Evolutionary conservation across 768 basidiomycete genomes (phyloP).

Genomic region (Suillus tomentosus): DNA sequence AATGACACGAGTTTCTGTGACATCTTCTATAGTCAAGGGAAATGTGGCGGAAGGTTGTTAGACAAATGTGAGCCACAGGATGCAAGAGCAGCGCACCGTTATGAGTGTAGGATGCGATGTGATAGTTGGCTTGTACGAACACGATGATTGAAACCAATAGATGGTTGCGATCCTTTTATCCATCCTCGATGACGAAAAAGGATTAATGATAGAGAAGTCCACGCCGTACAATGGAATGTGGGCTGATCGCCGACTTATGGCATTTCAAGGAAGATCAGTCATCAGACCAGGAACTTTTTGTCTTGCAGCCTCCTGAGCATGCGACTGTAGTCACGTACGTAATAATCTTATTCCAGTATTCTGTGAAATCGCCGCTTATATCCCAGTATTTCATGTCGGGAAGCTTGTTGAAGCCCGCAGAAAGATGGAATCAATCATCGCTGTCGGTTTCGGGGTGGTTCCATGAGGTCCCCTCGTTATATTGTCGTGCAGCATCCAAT

Average conservation of each 20-base stretch:
- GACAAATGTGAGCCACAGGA: neutral
- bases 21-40: neutral
- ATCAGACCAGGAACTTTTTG: no score
- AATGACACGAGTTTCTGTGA: neutral
- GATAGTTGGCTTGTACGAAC: no score
- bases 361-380: no score
- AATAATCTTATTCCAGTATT: no score
- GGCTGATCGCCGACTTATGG: neutral
- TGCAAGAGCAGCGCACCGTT: neutral
- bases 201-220: neutral
- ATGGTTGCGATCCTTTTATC: neutral
- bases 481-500: slow-evolving; percentile 33
- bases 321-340: no score
- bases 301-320: neutral
- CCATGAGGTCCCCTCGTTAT: slow-evolving; percentile 26
- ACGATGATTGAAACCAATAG: no score
- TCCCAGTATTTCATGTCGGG: no score
- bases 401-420: no score
- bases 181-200: neutral
- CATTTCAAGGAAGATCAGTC: neutral
- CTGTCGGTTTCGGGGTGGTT: no score
- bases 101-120: neutral
- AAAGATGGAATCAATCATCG: no score
- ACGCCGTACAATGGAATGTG: neutral
- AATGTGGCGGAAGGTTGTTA: neutral